These are phyloP conservation scores for Barnettozyma californica DNA, from an alignment of 805 yeast genomes.

Conservation along the genomic window DNA sequence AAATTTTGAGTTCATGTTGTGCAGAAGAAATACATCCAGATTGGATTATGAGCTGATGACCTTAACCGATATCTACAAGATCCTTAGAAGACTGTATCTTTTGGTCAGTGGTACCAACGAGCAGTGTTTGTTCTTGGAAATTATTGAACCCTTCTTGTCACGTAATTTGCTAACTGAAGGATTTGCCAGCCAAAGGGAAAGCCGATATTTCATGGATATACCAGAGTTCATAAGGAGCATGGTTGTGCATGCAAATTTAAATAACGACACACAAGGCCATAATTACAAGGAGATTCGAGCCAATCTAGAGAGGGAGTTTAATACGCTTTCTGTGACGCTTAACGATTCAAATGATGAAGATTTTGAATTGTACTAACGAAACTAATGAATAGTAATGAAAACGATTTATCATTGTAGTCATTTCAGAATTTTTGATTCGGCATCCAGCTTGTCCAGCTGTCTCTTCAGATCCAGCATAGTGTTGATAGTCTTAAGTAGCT, in stretches of 20 bases:
- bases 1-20: slow-evolving; percentile 14
- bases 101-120: slow-evolving; percentile 20
- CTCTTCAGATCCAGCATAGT: slow-evolving; percentile 77
- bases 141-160: slow-evolving; percentile 12
- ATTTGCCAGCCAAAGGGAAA: slow-evolving; percentile 2
- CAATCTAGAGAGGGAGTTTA: not conserved
- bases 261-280: not conserved
- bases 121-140: slow-evolving; percentile 4
- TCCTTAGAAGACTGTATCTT: slow-evolving; percentile 6
- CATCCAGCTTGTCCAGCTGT: slow-evolving; percentile 80
- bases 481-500: slow-evolving; percentile 61
- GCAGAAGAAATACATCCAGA: slow-evolving; percentile 13
- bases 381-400: not conserved
- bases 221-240: slow-evolving; percentile 14
- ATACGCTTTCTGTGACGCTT: slow-evolving; percentile 1
- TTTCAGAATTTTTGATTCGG: slow-evolving; percentile 54
- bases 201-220: slow-evolving; percentile 13
- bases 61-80: slow-evolving; percentile 11
- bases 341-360: slow-evolving; percentile 5
- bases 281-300: not conserved
- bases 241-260: slow-evolving; percentile 15
- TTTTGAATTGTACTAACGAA: not conserved
- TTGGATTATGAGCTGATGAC: slow-evolving; percentile 14
- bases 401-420: slow-evolving; percentile 17
- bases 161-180: slow-evolving; percentile 9